Evolutionary conservation across 306 rosid species (phyloP).

Genomic region (Rubus parviflorus): DNA sequence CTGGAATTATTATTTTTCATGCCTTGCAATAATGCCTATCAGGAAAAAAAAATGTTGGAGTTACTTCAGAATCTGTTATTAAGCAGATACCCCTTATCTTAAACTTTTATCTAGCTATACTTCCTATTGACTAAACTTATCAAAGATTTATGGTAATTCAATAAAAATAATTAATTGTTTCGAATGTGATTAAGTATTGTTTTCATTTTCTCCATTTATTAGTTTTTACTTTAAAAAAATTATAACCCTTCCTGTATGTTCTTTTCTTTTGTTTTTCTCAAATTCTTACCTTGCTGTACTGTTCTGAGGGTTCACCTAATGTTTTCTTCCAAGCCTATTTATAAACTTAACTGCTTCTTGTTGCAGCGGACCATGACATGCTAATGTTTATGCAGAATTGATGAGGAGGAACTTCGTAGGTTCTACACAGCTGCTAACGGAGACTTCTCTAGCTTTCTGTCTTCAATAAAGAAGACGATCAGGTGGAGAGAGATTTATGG

Average conservation of each 20-base stretch:
- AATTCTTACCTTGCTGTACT: background rate
- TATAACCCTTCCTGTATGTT: background rate
- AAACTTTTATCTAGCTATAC: background rate
- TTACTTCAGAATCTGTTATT: background rate
- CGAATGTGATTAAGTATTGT: background rate
- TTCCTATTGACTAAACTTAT: background rate
- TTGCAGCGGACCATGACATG: constrained; percentile 48
- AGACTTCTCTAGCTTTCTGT: constrained; percentile 61
- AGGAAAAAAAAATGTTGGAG: background rate
- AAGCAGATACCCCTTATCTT: background rate
- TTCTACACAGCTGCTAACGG: constrained; percentile 63
- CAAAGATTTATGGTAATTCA: background rate
- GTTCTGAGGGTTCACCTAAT: background rate
- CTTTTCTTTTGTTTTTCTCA: background rate
- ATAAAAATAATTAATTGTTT: background rate
- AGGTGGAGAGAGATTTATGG: constrained; percentile 72
- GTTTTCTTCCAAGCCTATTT: constrained; percentile 36
- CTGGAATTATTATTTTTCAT: background rate
- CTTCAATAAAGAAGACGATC: constrained; percentile 73
- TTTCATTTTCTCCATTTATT: background rate
- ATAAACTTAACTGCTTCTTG: constrained; percentile 36
- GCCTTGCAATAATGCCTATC: background rate
- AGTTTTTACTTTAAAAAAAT: background rate
- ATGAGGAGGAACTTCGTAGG: constrained; percentile 71
- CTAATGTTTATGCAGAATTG: constrained; percentile 72